Evolutionary conservation across 2,329 filamentous ascomycete genomes (phyloP).

Genomic region (Aphanocladium album): DNA sequence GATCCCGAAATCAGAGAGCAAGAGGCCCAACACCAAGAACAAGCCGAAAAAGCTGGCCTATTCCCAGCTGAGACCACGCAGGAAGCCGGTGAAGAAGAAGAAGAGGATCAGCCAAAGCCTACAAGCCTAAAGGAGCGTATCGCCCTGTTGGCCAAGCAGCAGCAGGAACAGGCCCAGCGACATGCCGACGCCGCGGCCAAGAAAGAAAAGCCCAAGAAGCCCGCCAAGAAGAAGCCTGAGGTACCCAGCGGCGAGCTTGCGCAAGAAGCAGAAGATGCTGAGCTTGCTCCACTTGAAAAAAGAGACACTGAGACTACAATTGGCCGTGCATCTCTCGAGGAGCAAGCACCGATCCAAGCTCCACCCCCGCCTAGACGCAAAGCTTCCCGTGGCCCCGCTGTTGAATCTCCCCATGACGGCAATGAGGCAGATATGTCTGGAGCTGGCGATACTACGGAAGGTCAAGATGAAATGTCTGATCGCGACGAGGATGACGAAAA

Average conservation of each 20-base stretch:
- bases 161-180: conserved; percentile 79
- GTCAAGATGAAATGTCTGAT: conserved; percentile 57
- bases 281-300: conserved; percentile 38
- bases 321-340: conserved; percentile 48
- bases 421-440: conserved; percentile 63
- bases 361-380: conserved; percentile 47
- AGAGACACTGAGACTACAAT: conserved; percentile 43
- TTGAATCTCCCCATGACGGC: conserved; percentile 48
- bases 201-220: conserved; percentile 81
- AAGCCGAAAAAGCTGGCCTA: conserved; percentile 64
- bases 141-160: conserved; percentile 87
- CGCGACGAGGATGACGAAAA: conserved; percentile 70
- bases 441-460: conserved; percentile 59
- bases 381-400: conserved; percentile 41
- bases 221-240: conserved; percentile 61
- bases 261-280: conserved; percentile 22
- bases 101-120: conserved; percentile 82
- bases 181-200: conserved; percentile 73
- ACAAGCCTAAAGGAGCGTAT: conserved; percentile 93
- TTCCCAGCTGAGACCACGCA: conserved; percentile 32
- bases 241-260: conserved; percentile 31
- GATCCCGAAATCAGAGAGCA: conserved; percentile 67
- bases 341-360: conserved; percentile 27
- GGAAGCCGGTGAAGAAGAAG: conserved; percentile 50
- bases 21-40: conserved; percentile 60